These are phyloP conservation scores for Brassica nigra DNA, from an alignment of 345 rosid species.

Conservation along the genomic window DNA sequence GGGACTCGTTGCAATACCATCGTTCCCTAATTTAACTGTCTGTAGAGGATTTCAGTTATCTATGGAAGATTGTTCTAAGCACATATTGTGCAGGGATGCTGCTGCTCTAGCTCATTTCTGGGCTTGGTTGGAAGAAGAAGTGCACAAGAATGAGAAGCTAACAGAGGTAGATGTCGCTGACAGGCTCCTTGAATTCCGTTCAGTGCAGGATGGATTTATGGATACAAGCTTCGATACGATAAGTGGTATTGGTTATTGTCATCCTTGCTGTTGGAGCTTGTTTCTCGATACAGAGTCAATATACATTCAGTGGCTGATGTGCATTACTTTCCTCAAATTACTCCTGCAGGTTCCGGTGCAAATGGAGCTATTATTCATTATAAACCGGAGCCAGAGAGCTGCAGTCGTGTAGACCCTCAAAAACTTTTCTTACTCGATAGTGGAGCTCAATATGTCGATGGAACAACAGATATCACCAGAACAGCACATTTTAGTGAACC, in stretches of 20 bases:
- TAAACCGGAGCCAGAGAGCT: slow-evolving; percentile 79
- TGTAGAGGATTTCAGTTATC: neutral
- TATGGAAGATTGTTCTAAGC: neutral
- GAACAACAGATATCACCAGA: slow-evolving; percentile 95
- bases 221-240: slow-evolving; percentile 98
- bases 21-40: neutral
- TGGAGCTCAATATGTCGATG: slow-evolving; percentile 95
- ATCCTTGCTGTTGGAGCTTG: slow-evolving; percentile 22
- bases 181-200: slow-evolving; percentile 84
- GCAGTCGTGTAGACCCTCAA: slow-evolving; percentile 70
- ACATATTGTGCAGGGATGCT: slow-evolving; percentile 70
- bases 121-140: slow-evolving; percentile 91
- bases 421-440: slow-evolving; percentile 87
- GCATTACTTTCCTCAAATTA: neutral
- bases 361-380: slow-evolving; percentile 97
- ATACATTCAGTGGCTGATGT: slow-evolving; percentile 9
- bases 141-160: slow-evolving; percentile 55
- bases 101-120: slow-evolving; percentile 91
- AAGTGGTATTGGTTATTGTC: slow-evolving; percentile 60
- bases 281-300: slow-evolving; percentile 5
- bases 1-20: slow-evolving; percentile 8
- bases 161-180: slow-evolving; percentile 92
- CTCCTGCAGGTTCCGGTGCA: slow-evolving; percentile 82
- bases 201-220: slow-evolving; percentile 74
- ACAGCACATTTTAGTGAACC: slow-evolving; percentile 93